Evolutionary conservation across 2,329 filamentous ascomycete species (phyloP).

Genomic region (Aspergillus uvarum): DNA sequence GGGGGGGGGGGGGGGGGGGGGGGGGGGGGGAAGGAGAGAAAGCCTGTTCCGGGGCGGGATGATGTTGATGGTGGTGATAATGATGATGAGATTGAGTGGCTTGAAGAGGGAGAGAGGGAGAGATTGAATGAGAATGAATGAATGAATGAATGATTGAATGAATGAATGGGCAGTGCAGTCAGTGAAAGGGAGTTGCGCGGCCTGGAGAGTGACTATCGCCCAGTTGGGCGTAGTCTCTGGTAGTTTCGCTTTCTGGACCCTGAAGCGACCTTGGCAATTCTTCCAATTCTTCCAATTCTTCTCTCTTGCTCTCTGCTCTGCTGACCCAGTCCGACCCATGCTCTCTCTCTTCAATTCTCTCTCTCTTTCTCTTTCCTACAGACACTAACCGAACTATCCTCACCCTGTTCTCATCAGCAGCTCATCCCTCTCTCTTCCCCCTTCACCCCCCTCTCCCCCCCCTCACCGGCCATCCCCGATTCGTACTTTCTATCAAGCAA

Average conservation of each 20-base stretch:
- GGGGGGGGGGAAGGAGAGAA: neutral
- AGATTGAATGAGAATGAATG: too few relatives aligned
- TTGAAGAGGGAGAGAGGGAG: too few relatives aligned
- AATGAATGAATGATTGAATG: too few relatives aligned
- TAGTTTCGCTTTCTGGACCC: neutral
- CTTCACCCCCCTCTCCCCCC: neutral
- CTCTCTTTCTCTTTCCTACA: neutral
- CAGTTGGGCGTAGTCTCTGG: neutral
- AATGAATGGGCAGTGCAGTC: too few relatives aligned
- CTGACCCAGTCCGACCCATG: neutral
- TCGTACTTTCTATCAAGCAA: conserved; percentile 7
- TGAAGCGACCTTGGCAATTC: neutral
- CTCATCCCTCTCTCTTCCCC: neutral
- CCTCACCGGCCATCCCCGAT: conserved; percentile 8
- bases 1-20: neutral
- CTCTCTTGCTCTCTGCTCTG: neutral
- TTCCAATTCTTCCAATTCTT: too few relatives aligned
- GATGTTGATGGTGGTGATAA: too few relatives aligned
- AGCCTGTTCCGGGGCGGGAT: too few relatives aligned
- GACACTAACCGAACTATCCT: neutral
- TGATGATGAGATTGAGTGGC: too few relatives aligned
- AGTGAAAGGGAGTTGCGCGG: neutral
- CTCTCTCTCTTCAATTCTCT: neutral
- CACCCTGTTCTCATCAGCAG: neutral
- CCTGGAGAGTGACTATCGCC: neutral